Percentiles rank a stretch among this genome's conserved stretches.
Conservation (phyloP, 2,329 filamentous ascomycete genomes). For the Blastomyces parvus region DNA sequence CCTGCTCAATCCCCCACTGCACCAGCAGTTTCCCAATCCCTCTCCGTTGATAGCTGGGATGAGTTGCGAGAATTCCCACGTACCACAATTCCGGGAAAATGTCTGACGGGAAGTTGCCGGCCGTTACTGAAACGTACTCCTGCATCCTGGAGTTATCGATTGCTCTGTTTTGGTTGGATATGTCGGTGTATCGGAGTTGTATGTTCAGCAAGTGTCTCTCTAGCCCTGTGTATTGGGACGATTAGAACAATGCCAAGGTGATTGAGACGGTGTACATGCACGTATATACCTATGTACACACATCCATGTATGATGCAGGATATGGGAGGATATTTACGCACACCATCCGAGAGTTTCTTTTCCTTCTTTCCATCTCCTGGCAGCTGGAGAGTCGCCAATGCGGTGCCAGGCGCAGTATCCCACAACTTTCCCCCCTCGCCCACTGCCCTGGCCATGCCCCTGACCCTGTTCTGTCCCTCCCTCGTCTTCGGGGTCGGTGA, state of each 20-base stretch:
- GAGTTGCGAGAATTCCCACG: conserved; percentile 19
- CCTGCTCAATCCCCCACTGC: conserved; percentile 16
- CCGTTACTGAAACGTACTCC: conserved; percentile 8
- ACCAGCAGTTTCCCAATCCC: conserved; percentile 19
- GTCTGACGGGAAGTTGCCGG: conserved; percentile 13
- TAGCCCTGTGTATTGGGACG: conserved; percentile 10
- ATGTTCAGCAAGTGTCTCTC: conserved; percentile 13
- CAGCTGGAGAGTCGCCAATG: conserved; percentile 5
- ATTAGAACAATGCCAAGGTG: background rate
- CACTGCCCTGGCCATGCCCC: conserved; percentile 6
- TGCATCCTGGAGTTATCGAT: conserved; percentile 6
- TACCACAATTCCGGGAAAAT: conserved; percentile 20
- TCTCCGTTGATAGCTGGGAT: conserved; percentile 18
- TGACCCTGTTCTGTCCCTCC: background rate
- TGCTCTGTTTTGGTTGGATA: conserved; percentile 13
- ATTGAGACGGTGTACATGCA: background rate
- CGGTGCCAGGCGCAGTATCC: conserved; percentile 16
- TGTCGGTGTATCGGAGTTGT: conserved; percentile 11
- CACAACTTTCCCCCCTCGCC: conserved; percentile 15
- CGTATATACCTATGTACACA: too few relatives aligned
- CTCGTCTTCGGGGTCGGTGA: conserved; percentile 14
- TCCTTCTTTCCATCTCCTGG: conserved; percentile 13
- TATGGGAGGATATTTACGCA: background rate
- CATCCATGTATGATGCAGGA: too few relatives aligned
- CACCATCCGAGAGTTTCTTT: conserved; percentile 6